phyloP scores from a whole-genome alignment of 2,329 filamentous ascomycete species.

The Penicillium sp. region DNA sequence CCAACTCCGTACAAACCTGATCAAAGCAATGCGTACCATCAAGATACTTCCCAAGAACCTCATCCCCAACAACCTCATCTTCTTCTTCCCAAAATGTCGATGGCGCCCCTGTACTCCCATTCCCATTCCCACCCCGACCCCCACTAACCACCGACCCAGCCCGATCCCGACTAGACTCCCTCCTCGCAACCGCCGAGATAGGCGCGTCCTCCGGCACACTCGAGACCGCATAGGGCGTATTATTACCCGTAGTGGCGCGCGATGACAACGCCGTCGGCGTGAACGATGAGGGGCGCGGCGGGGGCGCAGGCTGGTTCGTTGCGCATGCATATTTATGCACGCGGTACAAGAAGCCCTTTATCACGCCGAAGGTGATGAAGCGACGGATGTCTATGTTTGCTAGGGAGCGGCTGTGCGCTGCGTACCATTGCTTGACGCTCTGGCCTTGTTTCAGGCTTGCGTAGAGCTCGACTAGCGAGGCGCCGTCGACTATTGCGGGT shows the following conservation, averaged over 20 bases:
- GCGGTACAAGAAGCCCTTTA: slow-evolving; percentile 90
- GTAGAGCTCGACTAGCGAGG: slow-evolving; percentile 74
- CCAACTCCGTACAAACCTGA: slow-evolving; percentile 52
- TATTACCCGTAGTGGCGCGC: slow-evolving; percentile 32
- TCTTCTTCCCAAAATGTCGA: slow-evolving; percentile 33
- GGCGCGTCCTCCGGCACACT: slow-evolving; percentile 25
- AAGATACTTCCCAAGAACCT: slow-evolving; percentile 42
- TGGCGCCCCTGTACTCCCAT: slow-evolving; percentile 11
- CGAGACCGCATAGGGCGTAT: slow-evolving; percentile 31
- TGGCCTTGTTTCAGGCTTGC: slow-evolving; percentile 78
- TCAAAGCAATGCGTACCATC: slow-evolving; percentile 53
- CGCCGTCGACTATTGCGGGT: slow-evolving; percentile 41
- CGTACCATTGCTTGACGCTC: slow-evolving; percentile 83
- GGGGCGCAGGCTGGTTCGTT: slow-evolving; percentile 35
- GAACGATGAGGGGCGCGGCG: slow-evolving; percentile 25
- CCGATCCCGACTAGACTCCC: slow-evolving; percentile 24
- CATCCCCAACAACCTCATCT: slow-evolving; percentile 35
- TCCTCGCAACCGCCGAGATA: slow-evolving; percentile 5
- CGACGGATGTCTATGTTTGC: slow-evolving; percentile 81
- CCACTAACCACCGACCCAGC: slow-evolving; percentile 31
- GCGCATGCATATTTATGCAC: slow-evolving; percentile 84
- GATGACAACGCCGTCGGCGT: slow-evolving; percentile 30
- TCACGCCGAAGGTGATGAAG: slow-evolving; percentile 91
- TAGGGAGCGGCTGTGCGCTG: slow-evolving; percentile 70
- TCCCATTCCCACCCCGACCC: slow-evolving; percentile 18